phyloP scores from a whole-genome alignment of 2,329 filamentous ascomycete species.

The Nigrospora sphaerica region DNA sequence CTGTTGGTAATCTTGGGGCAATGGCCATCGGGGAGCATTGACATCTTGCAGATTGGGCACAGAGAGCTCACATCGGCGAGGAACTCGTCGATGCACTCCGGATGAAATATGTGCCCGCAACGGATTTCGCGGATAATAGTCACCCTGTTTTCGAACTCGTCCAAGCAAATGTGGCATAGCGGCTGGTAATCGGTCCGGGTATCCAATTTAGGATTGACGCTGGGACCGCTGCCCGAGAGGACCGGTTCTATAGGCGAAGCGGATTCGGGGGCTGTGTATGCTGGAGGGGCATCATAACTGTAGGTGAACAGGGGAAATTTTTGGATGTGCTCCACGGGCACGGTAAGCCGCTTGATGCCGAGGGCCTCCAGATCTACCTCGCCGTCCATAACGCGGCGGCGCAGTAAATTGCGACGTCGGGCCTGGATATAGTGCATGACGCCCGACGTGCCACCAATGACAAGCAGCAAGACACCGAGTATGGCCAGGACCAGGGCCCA shows the following conservation, averaged over 20 bases:
- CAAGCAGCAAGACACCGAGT: constrained; percentile 60
- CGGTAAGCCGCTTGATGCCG: constrained; percentile 74
- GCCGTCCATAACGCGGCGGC: constrained; percentile 64
- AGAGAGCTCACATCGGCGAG: constrained; percentile 72
- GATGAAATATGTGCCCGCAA: constrained; percentile 90
- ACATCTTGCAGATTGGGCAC: constrained; percentile 86
- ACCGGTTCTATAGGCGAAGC: constrained; percentile 11
- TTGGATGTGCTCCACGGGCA: constrained; percentile 65
- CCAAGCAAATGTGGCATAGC: constrained; percentile 83
- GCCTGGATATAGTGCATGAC: constrained; percentile 74
- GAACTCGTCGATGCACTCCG: constrained; percentile 84
- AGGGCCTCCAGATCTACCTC: constrained; percentile 82
- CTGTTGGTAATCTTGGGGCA: constrained; percentile 70
- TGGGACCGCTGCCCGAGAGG: constrained; percentile 12
- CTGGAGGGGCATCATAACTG: constrained; percentile 42
- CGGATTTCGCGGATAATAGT: constrained; percentile 78
- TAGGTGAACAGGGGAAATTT: constrained; percentile 77
- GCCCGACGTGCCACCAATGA: constrained; percentile 61
- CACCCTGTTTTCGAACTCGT: constrained; percentile 62
- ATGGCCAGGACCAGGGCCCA: constrained; percentile 76
- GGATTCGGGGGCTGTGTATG: not conserved
- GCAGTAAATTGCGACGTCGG: constrained; percentile 59
- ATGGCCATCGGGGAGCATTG: constrained; percentile 63
- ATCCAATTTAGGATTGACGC: constrained; percentile 25
- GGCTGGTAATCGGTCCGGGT: constrained; percentile 59